These are phyloP conservation scores for Celoporthe dispersa DNA, from an alignment of 2,329 filamentous ascomycete species.

Conservation along the genomic window DNA sequence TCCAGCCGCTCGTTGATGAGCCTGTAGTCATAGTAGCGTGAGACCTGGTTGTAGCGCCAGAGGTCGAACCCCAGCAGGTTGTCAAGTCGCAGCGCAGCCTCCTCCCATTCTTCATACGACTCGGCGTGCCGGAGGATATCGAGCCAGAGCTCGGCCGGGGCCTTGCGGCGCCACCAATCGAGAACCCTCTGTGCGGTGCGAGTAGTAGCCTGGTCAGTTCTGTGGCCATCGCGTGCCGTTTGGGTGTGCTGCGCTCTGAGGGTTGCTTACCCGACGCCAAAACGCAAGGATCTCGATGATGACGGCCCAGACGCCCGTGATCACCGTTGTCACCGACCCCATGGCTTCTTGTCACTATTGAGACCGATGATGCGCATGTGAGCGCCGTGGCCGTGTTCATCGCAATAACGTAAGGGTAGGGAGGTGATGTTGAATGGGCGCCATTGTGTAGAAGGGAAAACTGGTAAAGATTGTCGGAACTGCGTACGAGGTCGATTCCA, in stretches of 20 bases:
- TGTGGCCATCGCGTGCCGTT: not conserved
- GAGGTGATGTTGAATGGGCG: not conserved
- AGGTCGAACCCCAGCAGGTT: conserved; percentile 78
- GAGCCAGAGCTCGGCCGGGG: conserved; percentile 67
- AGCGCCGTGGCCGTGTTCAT: not conserved
- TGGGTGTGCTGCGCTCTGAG: not conserved
- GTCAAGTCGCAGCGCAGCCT: conserved; percentile 82
- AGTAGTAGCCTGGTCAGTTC: conserved; percentile 4
- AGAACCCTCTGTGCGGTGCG: conserved; percentile 61
- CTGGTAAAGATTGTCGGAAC: not conserved
- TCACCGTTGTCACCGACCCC: conserved; percentile 36
- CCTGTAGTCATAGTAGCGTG: conserved; percentile 82
- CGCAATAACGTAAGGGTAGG: not conserved
- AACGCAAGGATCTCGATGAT: conserved; percentile 65
- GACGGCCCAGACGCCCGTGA: conserved; percentile 59
- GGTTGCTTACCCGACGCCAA: conserved; percentile 60
- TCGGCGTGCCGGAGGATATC: conserved; percentile 68
- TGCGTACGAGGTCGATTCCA: not conserved
- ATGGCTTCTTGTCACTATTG: conserved; percentile 16
- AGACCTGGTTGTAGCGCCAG: conserved; percentile 83
- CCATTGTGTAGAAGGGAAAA: not conserved
- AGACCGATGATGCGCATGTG: conserved; percentile 18
- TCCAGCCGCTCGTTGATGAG: conserved; percentile 79
- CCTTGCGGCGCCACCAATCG: conserved; percentile 69
- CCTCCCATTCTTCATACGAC: conserved; percentile 84